phyloP scores from a whole-genome alignment of 441 rosid genomes.

The Arabidopsis lyrata region DNA sequence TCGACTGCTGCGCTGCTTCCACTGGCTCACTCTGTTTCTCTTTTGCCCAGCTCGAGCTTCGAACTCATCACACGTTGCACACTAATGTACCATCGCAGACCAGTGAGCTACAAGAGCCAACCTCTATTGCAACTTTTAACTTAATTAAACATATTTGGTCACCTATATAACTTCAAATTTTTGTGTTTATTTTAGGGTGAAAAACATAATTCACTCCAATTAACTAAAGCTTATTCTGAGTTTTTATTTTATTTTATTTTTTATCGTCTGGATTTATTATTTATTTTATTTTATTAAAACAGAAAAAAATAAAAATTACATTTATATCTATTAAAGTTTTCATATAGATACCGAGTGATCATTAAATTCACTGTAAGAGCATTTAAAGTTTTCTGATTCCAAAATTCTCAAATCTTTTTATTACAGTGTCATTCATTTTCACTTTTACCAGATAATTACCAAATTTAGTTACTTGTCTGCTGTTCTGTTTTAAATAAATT shows the following conservation, averaged over 20 bases:
- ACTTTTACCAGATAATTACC: slow-evolving; percentile 10
- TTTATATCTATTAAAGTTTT: neutral
- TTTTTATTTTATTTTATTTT: too few relatives aligned
- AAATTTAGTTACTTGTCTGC: neutral
- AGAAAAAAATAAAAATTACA: neutral
- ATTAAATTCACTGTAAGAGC: neutral
- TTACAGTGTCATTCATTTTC: neutral
- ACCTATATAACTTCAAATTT: too few relatives aligned
- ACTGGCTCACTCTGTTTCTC: neutral
- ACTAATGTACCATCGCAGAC: slow-evolving; percentile 2
- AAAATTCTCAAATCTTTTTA: slow-evolving; percentile 3
- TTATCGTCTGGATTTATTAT: too few relatives aligned
- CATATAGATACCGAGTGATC: neutral
- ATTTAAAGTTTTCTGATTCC: neutral
- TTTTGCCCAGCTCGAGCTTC: slow-evolving; percentile 7
- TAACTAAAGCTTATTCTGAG: too few relatives aligned
- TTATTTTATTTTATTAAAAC: too few relatives aligned
- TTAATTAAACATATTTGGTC: too few relatives aligned
- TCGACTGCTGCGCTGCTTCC: neutral
- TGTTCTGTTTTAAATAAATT: neutral
- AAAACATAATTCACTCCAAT: too few relatives aligned
- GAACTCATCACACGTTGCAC: slow-evolving; percentile 28
- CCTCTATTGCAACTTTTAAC: neutral
- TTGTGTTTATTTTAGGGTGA: too few relatives aligned
- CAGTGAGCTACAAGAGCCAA: slow-evolving; percentile 19